Base-by-base conservation (phyloP, 225 moss, liverwort and hornwort species). In the Physcomitrium patens region DNA sequence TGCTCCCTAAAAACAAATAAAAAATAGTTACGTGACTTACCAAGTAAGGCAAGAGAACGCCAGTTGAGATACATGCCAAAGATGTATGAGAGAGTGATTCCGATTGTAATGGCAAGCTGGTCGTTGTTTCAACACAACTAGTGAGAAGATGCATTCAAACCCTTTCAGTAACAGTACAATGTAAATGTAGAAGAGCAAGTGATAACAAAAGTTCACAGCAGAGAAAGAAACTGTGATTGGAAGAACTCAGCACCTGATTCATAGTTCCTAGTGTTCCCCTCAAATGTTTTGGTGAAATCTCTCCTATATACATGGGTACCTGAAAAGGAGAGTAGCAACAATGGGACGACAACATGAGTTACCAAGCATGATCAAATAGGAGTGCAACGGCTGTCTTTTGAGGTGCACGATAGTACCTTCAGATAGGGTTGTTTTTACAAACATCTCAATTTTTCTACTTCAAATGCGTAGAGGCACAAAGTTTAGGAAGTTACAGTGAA, bases 201-300 rank as follows among this genome's bases (percentile, higher is more conserved):
- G 53, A 7, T 16, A 53, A 17, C 7, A 53, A 53, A 12, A 18
- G 15, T 20, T 19, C 12, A 60, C 5, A 3, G 23, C 45, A 7
- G 23, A 71, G 22, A n/a, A 2, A 17, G 60, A 60, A 24, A n/a
- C 31, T 37, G 31, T 37, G 31, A 71, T 47, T 37, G 61, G 57
- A 65, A 60, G 13, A 72, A 24, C 65, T 15, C 14, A 24, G 13
- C 42, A 89, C 91, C 91, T 92, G 89, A 71, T 86, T 87, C 89
- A 92, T 92, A 67, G 89, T 58, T 68, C 89, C 87, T 12, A 92
- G 82, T 22, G 68, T 69, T 50, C 89, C 89, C 51, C 91, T 85
- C 60, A 92, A 76, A 81, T 87, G 87, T 61, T 71, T 64, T 41
- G 91, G 91, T 27, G 89, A 72, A 64, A 80, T 87, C 69, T 92